A percentile compares a stretch with the other conserved stretches of the same genome.
These are phyloP conservation scores for Anthracocystis setariae DNA, from an alignment of 1,284 basidiomycete genomes.

Conservation along the genomic window DNA sequence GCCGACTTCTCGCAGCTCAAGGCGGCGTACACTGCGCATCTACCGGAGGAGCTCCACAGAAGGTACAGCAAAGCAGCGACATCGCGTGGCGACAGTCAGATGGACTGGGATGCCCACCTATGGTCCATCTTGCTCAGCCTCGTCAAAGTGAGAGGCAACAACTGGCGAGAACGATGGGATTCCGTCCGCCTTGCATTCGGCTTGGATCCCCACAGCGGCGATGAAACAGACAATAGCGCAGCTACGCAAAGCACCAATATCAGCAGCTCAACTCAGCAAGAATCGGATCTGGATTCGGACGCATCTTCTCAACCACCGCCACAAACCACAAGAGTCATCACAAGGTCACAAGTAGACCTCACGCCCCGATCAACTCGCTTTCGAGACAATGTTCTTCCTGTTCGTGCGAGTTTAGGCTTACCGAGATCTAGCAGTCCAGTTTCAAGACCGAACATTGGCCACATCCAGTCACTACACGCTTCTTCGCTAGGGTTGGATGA, in stretches of 20 bases:
- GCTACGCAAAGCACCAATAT: slow-evolving; percentile 17
- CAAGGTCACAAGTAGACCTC: background rate
- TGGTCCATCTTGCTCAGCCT: slow-evolving; percentile 63
- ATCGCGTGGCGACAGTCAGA: background rate
- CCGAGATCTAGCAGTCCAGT: slow-evolving; percentile 27
- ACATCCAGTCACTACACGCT: background rate
- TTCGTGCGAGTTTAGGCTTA: slow-evolving; percentile 4
- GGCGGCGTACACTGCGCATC: slow-evolving; percentile 45
- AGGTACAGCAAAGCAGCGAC: slow-evolving; percentile 4
- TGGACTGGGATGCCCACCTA: slow-evolving; percentile 54
- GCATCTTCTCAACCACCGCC: background rate
- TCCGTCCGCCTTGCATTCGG: slow-evolving; percentile 59
- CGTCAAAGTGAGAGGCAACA: slow-evolving; percentile 58
- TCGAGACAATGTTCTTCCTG: background rate
- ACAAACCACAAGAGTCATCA: background rate
- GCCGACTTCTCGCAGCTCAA: slow-evolving; percentile 61
- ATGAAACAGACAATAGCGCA: slow-evolving; percentile 21
- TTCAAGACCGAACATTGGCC: background rate
- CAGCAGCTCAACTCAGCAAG: slow-evolving; percentile 13
- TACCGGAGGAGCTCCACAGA: slow-evolving; percentile 20
- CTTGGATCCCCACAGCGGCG: slow-evolving; percentile 53
- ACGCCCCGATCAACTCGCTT: slow-evolving; percentile 4
- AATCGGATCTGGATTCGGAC: background rate
- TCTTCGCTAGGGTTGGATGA: background rate
- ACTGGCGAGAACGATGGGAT: slow-evolving; percentile 65